Conservation (phyloP, 805 yeast species). For the Saccharomycopsis schoenii region DNA sequence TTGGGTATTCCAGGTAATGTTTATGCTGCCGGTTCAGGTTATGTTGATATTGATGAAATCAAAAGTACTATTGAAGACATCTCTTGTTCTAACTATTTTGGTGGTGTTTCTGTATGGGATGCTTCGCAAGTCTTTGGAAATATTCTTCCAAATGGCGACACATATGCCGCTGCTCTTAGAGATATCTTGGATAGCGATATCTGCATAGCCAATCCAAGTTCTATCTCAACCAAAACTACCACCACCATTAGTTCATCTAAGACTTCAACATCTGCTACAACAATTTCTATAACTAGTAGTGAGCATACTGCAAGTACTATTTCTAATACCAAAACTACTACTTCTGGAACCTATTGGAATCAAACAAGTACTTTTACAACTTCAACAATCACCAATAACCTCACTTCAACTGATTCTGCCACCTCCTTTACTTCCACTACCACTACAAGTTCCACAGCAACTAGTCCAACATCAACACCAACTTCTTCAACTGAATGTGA, state of each 20-base stretch:
- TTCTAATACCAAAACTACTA: neutral
- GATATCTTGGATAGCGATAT: constrained; percentile 22
- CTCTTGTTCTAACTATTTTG: constrained; percentile 36
- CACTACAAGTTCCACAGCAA: neutral
- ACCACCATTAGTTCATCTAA: constrained; percentile 6
- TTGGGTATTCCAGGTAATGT: constrained; percentile 54
- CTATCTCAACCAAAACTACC: constrained; percentile 1
- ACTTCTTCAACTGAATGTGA: constrained; percentile 11
- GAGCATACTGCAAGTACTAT: constrained; percentile 4
- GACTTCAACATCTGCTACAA: neutral
- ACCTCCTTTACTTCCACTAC: constrained; percentile 1
- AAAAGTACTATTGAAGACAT: constrained; percentile 23
- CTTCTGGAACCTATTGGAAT: neutral
- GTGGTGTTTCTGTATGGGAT: constrained; percentile 90
- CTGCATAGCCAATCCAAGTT: neutral
- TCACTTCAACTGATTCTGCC: neutral
- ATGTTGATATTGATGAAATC: constrained; percentile 35
- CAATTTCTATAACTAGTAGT: constrained; percentile 9
- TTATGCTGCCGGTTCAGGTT: constrained; percentile 50
- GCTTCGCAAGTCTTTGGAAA: constrained; percentile 57
- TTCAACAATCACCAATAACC: neutral
- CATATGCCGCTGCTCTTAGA: constrained; percentile 10
- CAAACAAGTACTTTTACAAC: neutral
- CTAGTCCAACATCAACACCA: neutral
- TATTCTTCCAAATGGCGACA: constrained; percentile 14